Evolutionary conservation across 441 rosid species (phyloP).

Genomic region (Kokia cookei): DNA sequence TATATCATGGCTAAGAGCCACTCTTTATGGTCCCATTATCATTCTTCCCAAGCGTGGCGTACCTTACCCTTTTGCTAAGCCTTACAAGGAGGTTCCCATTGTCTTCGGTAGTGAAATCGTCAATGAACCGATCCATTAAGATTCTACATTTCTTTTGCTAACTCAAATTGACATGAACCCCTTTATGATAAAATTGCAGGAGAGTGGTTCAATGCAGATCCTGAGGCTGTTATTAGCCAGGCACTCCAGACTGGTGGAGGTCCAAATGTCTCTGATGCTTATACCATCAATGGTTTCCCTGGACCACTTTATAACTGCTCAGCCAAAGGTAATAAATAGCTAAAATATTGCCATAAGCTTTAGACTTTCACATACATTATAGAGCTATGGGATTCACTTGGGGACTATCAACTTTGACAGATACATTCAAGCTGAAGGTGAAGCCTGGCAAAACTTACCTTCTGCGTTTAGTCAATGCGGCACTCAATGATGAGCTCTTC

Average conservation of each 20-base stretch:
- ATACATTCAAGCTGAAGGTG: slow-evolving; percentile 66
- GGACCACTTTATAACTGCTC: slow-evolving; percentile 55
- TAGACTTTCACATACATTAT: not conserved
- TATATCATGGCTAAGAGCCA: slow-evolving; percentile 52
- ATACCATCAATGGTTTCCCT: slow-evolving; percentile 50
- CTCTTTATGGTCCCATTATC: slow-evolving; percentile 48
- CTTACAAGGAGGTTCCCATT: slow-evolving; percentile 48
- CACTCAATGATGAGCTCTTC: slow-evolving; percentile 80
- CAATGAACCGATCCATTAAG: not conserved
- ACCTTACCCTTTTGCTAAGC: slow-evolving; percentile 49
- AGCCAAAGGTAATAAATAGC: slow-evolving; percentile 25
- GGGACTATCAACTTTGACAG: slow-evolving; percentile 21
- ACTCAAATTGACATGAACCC: not conserved
- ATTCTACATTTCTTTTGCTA: too few species aligned
- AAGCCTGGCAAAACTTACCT: slow-evolving; percentile 63
- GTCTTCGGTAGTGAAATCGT: slow-evolving; percentile 25
- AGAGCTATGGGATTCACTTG: not conserved
- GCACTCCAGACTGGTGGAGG: slow-evolving; percentile 54
- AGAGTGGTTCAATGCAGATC: slow-evolving; percentile 51
- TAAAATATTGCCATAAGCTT: not conserved
- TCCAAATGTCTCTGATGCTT: slow-evolving; percentile 56
- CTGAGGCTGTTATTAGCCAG: slow-evolving; percentile 49
- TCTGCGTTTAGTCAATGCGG: slow-evolving; percentile 65
- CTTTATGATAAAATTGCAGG: slow-evolving; percentile 26
- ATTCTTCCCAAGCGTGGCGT: slow-evolving; percentile 43